phyloP scores from a whole-genome alignment of 495 filamentous ascomycete genomes.

The Aspergillus mulundensis region DNA sequence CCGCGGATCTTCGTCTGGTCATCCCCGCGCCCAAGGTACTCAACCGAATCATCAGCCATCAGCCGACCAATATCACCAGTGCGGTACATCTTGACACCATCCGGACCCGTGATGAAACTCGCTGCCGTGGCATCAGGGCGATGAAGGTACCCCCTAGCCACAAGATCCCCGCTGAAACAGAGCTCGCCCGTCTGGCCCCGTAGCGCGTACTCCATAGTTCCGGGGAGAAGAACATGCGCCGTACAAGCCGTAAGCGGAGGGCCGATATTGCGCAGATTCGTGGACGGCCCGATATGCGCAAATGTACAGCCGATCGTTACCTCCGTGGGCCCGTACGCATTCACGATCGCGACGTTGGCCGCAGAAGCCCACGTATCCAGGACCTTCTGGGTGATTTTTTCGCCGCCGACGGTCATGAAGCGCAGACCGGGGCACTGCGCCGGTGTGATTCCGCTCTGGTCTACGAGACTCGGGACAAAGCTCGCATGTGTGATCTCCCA shows the following conservation, averaged over 20 bases:
- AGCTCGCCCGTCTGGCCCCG: constrained; percentile 82
- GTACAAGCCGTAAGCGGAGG: constrained; percentile 77
- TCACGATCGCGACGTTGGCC: constrained; percentile 35
- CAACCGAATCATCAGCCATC: constrained; percentile 43
- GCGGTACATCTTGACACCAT: constrained; percentile 41
- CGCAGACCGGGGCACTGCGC: constrained; percentile 26
- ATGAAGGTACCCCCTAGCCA: constrained; percentile 85
- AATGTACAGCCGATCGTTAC: constrained; percentile 86
- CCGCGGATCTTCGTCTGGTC: constrained; percentile 79
- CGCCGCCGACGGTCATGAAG: constrained; percentile 43
- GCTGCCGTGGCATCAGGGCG: constrained; percentile 51
- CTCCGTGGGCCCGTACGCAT: constrained; percentile 78
- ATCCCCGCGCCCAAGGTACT: constrained; percentile 71
- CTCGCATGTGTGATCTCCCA: constrained; percentile 80
- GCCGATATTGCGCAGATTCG: constrained; percentile 81
- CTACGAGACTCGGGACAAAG: constrained; percentile 34
- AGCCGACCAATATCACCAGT: constrained; percentile 49
- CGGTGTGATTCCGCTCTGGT: constrained; percentile 25
- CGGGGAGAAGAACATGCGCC: constrained; percentile 70
- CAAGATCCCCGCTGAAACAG: constrained; percentile 78
- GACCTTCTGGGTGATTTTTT: constrained; percentile 42
- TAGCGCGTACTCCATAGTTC: constrained; percentile 63
- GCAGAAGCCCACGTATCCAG: constrained; percentile 41
- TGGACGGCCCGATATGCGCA: constrained; percentile 62
- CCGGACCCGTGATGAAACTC: constrained; percentile 35